Base-by-base conservation (phyloP, 148 eudicot species). In the Limonium bicolor region DNA sequence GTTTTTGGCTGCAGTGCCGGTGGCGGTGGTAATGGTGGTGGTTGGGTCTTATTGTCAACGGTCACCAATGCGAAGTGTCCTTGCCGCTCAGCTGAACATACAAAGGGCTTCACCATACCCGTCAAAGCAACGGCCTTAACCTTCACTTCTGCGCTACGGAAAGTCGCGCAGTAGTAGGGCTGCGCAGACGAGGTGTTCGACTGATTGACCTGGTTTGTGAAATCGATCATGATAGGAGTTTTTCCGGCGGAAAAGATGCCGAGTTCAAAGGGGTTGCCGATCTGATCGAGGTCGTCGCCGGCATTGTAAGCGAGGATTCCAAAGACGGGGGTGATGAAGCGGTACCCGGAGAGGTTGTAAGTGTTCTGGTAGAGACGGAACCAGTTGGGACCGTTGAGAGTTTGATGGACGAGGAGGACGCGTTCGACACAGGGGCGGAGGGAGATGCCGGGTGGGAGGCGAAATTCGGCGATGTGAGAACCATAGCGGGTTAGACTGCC, bases 401-500 rank as follows among this genome's bases (percentile, higher is more conserved):
- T 62, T 66, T 84, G 87, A 20, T 56, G 64, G 13, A 90, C 63
- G 7, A 90, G 16, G 26, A 84, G 51, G 9, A 73, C 70, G 54
- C 99, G 68, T 39, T 84, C 86, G 2, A 64, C 54, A 62, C 93
- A 84, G 30, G 95, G 99, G 49, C 67, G 74, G 17, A 71, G 60
- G 15, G 41, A 36, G 3, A 80, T 60, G 20, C 79, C 71, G 11
- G 25, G 47, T 0, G 60, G 54, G 29, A 90, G 11, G 39, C 62
- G 68, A 51, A 90, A 80, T 57, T 90, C 87, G 8, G 55, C 42
- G 8, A 85, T 30, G 20, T 50, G 63, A 15, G 82, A 85, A 13
- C 99, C 99, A 5, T 90, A 78, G 44, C 93, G 69, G 5, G 56
- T 47, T 6, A 90, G 69, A 24, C 99, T 84, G 12, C 99, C 99